These are phyloP conservation scores for Penicillium sp. DNA, from an alignment of 2,329 filamentous ascomycete genomes.

Conservation along the genomic window DNA sequence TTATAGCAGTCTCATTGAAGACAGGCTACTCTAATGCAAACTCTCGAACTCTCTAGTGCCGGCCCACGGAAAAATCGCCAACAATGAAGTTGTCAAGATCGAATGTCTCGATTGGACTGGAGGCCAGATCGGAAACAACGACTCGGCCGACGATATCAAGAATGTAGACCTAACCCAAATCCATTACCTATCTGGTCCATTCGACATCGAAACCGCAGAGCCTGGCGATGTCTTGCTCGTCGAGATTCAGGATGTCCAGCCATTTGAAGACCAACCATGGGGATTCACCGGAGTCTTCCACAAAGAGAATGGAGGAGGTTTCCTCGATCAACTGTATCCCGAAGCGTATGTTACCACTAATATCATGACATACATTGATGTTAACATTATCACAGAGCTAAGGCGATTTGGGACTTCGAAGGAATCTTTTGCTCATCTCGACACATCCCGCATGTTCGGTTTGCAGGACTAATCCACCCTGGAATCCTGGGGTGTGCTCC, in stretches of 20 bases:
- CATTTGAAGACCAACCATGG: slow-evolving; percentile 81
- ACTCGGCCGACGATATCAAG: slow-evolving; percentile 82
- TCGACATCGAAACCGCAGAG: slow-evolving; percentile 78
- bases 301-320: slow-evolving; percentile 79
- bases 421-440: slow-evolving; percentile 78
- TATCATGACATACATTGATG: too few relatives aligned
- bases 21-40: not conserved
- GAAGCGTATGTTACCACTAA: slow-evolving; percentile 58
- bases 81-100: slow-evolving; percentile 87
- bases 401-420: slow-evolving; percentile 75
- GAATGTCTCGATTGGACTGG: slow-evolving; percentile 80
- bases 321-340: slow-evolving; percentile 83
- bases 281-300: slow-evolving; percentile 84
- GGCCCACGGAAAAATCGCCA: slow-evolving; percentile 67
- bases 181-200: slow-evolving; percentile 87
- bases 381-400: slow-evolving; percentile 46
- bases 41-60: slow-evolving; percentile 58
- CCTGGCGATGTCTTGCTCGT: slow-evolving; percentile 82
- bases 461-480: slow-evolving; percentile 85
- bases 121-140: slow-evolving; percentile 84
- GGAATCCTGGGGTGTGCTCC: slow-evolving; percentile 90
- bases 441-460: slow-evolving; percentile 83
- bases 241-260: slow-evolving; percentile 91
- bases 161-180: slow-evolving; percentile 80
- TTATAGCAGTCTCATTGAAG: not conserved